phyloP scores from a whole-genome alignment of 2,329 filamentous ascomycete genomes.

The Aspergillus vadensis region DNA sequence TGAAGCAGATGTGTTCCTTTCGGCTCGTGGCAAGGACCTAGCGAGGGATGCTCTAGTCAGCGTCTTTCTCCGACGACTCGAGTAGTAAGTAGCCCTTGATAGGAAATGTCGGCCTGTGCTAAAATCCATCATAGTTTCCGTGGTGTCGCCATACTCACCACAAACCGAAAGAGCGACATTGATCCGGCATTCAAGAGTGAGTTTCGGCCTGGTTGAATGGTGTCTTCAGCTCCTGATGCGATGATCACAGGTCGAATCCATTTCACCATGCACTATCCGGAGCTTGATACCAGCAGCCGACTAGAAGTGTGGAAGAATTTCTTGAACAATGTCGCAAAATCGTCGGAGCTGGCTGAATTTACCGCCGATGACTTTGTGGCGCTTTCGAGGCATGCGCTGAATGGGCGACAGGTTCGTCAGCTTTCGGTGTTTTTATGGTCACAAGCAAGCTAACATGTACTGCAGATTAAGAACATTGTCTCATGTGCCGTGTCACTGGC shows the following conservation, averaged over 20 bases:
- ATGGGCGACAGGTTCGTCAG: constrained; percentile 6
- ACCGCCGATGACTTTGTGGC: background rate
- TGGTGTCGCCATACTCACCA: constrained; percentile 6
- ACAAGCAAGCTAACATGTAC: no score
- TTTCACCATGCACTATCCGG: constrained; percentile 3
- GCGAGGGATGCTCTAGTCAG: constrained; percentile 4
- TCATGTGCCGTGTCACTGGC: constrained; percentile 3
- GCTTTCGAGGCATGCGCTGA: background rate
- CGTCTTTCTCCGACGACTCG: constrained; percentile 7
- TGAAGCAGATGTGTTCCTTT: background rate
- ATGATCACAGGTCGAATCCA: background rate
- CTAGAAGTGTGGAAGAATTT: constrained; percentile 7
- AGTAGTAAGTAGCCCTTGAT: background rate
- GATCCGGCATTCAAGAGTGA: constrained; percentile 1
- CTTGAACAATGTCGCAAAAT: background rate
- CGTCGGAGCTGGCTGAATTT: constrained; percentile 1
- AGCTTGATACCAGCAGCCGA: background rate
- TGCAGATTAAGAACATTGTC: constrained; percentile 5
- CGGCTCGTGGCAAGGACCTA: constrained; percentile 5
- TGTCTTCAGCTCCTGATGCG: background rate
- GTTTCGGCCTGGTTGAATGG: no score
- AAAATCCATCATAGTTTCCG: background rate
- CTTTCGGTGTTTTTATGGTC: background rate
- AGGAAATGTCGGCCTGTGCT: background rate
- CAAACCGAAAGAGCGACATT: constrained; percentile 1